Conservation (phyloP, 2,329 filamentous ascomycete genomes). For the Phyllosticta capitalensis region DNA sequence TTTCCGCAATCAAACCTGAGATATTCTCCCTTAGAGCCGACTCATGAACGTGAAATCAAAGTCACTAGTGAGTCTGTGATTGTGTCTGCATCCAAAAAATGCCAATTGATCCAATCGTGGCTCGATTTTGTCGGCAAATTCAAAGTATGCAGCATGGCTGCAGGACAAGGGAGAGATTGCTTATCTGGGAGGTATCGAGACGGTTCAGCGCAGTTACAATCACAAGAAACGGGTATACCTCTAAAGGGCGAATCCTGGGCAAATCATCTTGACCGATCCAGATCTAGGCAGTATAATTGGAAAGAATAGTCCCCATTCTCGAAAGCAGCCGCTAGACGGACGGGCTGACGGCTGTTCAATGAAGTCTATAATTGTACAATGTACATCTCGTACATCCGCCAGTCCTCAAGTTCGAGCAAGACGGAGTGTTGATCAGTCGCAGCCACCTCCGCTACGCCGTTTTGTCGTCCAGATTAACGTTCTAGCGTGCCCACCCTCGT, state of each 20-base stretch:
- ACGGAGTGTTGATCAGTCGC: background rate
- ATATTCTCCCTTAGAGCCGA: too few relatives aligned
- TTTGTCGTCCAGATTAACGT: background rate
- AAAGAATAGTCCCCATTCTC: slow-evolving; percentile 5
- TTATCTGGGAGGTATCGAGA: background rate
- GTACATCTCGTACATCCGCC: slow-evolving; percentile 28
- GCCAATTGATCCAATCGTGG: too few relatives aligned
- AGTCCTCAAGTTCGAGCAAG: background rate
- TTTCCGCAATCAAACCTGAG: too few relatives aligned
- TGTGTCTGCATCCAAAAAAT: too few relatives aligned
- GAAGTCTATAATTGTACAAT: slow-evolving; percentile 34
- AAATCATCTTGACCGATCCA: background rate
- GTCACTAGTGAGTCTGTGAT: too few relatives aligned
- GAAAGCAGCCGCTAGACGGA: slow-evolving; percentile 2
- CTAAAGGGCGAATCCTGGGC: background rate
- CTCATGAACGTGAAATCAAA: too few relatives aligned
- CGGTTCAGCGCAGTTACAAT: background rate
- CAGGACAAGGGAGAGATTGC: background rate
- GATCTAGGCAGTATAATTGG: background rate
- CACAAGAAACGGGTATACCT: background rate
- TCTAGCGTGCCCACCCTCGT: background rate
- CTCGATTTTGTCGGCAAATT: too few relatives aligned
- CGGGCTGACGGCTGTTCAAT: slow-evolving; percentile 5
- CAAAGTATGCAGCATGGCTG: background rate
- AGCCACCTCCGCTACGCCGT: background rate